phyloP scores from a whole-genome alignment of 768 basidiomycete species.

The Podaxis sp. region DNA sequence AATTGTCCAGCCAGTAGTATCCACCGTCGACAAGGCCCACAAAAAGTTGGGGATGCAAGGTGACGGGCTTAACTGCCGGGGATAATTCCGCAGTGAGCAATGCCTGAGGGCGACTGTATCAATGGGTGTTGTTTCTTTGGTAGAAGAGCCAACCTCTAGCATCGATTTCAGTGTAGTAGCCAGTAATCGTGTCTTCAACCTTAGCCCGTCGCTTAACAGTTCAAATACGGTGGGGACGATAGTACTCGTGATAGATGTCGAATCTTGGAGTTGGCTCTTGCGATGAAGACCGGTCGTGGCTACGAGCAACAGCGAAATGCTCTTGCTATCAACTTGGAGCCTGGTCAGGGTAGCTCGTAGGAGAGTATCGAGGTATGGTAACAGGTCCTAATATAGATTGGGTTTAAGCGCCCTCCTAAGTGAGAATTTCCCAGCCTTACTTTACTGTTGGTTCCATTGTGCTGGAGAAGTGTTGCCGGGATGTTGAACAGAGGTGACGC shows the following conservation, averaged over 20 bases:
- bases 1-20: slow-evolving; percentile 50
- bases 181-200: slow-evolving; percentile 48
- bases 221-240: slow-evolving; percentile 47
- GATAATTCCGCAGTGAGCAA: slow-evolving; percentile 8
- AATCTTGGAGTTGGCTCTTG: slow-evolving; percentile 28
- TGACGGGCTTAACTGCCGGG: slow-evolving; percentile 19
- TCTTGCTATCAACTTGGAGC: slow-evolving; percentile 40
- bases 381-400: slow-evolving; percentile 45
- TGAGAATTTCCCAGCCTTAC: slow-evolving; percentile 31
- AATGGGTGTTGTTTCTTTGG: background rate
- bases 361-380: slow-evolving; percentile 57
- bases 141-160: slow-evolving; percentile 45
- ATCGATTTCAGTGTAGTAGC: slow-evolving; percentile 49
- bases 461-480: slow-evolving; percentile 49
- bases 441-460: slow-evolving; percentile 56
- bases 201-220: slow-evolving; percentile 49
- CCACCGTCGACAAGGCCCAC: slow-evolving; percentile 45
- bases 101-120: background rate
- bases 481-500: slow-evolving; percentile 55
- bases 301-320: slow-evolving; percentile 46
- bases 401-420: slow-evolving; percentile 3
- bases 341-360: slow-evolving; percentile 53
- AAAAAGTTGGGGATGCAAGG: background rate
- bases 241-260: slow-evolving; percentile 23
- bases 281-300: slow-evolving; percentile 44